These are phyloP conservation scores for Phytopythium chamaehyphon DNA, from an alignment of 352 stramenopile species.

Conservation along the genomic window DNA sequence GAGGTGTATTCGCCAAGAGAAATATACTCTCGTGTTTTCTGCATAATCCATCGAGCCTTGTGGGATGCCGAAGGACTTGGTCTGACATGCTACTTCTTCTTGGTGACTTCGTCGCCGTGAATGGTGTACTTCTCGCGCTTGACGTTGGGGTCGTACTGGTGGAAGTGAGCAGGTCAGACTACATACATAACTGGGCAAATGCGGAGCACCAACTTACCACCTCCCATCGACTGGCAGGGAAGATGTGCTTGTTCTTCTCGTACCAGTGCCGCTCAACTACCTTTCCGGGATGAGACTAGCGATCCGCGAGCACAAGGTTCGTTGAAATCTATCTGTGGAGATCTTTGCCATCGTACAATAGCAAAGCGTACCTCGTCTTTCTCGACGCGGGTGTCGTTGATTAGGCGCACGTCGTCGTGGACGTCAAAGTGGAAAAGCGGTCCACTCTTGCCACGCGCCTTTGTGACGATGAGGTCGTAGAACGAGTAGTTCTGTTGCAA, in stretches of 20 bases:
- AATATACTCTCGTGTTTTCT: too few relatives aligned
- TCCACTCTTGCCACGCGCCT: slow-evolving; percentile 96
- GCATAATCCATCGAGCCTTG: too few relatives aligned
- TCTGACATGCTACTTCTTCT: slow-evolving; percentile 23
- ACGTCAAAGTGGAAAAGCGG: slow-evolving; percentile 98
- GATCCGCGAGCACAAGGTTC: slow-evolving; percentile 2
- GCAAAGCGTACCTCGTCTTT: slow-evolving; percentile 96
- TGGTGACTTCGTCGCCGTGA: slow-evolving; percentile 56
- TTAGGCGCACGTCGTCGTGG: slow-evolving; percentile 88
- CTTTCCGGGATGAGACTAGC: slow-evolving; percentile 94
- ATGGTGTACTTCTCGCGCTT: slow-evolving; percentile 83
- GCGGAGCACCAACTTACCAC: slow-evolving; percentile 44
- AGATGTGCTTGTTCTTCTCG: slow-evolving; percentile 99
- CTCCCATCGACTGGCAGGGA: slow-evolving; percentile 98
- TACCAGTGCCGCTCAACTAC: slow-evolving; percentile 97
- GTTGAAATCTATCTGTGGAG: slow-evolving; percentile 7
- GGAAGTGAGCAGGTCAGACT: not conserved
- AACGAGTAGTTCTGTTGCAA: slow-evolving; percentile 94
- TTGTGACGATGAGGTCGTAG: slow-evolving; percentile 98
- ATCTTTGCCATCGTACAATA: not conserved
- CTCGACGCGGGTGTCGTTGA: slow-evolving; percentile 93
- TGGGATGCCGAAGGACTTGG: too few relatives aligned
- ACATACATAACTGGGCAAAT: not conserved
- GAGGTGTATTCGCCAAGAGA: too few relatives aligned
- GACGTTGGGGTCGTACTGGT: slow-evolving; percentile 71